Base-by-base conservation (phyloP, 176 grass and related monocot genomes). In the Eragrostis curvula region DNA sequence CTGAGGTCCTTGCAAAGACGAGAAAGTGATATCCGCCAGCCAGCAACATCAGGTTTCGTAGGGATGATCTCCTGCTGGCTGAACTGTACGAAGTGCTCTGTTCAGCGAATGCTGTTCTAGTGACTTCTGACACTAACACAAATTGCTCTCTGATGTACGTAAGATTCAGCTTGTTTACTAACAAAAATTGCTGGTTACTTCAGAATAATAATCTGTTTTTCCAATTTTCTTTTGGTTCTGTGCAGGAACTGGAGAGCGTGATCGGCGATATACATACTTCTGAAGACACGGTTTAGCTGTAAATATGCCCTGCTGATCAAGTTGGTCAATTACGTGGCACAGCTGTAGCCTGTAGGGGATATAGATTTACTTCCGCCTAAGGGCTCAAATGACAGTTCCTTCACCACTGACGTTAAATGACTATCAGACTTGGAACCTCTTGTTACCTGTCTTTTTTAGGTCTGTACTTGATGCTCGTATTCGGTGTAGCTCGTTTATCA, bases 1-100 rank as follows among this genome's bases (percentile, higher is more conserved):
- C 53, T 98, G 62, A 91, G 90, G 64, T 89, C 96, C 70, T 49
- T 98, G 53, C 96, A 93, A 73, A 93, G 80, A 75, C 75, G 90
- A 50, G 92, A 95, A 66, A 88, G 51, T 36, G 86, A 93, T 39
- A 84, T 95, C 75, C 88, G 88, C 52, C 88, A 91, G 78, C 90
- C 95, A 61, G 71, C 83, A 14, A 66, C 82, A 48, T 44, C 84
- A 25, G 90, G 92, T 66, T 59, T 93, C 12, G 45, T 84, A 50
- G 81, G 90, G 27, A 47, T 93, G 56, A 45, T 98, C 3, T 71
- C 90, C 44, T 98, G 92, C 70, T 87, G 81, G 83, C 56, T 98
- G 80, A 92, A 93, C 89, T 94, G 95, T 70, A 87, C 78, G 15
- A 92, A 79, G 43, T 74, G 88, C 67, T 84, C 94, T 50, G 20